Conservation (phyloP, 1,284 basidiomycete species). For the Ustilago xerochloae region DNA sequence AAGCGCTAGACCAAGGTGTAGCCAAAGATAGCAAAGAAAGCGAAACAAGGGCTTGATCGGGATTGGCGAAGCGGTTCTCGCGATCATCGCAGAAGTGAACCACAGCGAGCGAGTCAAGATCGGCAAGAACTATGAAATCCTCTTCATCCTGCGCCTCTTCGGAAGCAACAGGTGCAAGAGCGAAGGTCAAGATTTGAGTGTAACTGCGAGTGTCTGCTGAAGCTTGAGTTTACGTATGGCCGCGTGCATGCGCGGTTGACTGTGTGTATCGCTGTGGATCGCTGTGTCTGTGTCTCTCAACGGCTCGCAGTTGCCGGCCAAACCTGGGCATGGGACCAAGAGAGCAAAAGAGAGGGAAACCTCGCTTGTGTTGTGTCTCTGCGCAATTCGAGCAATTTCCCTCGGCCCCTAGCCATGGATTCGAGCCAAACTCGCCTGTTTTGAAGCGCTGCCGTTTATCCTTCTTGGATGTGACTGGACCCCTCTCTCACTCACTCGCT, state of each 20-base stretch:
- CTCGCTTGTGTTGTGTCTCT: constrained; percentile 20
- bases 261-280: not conserved
- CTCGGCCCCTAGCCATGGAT: not conserved
- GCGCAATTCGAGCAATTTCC: constrained; percentile 27
- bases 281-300: too few species aligned
- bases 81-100: not conserved
- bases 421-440: constrained; percentile 12
- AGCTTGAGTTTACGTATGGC: not conserved
- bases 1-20: not conserved
- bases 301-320: constrained; percentile 35
- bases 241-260: not conserved
- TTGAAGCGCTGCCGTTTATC: not conserved
- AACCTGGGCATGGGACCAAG: constrained; percentile 9
- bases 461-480: too few species aligned
- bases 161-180: not conserved
- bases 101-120: constrained; percentile 5
- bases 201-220: not conserved
- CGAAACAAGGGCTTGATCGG: not conserved
- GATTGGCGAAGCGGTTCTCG: not conserved
- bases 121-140: constrained; percentile 4
- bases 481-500: too few species aligned
- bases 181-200: not conserved
- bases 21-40: constrained; percentile 10
- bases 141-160: not conserved
- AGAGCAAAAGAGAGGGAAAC: too few species aligned